Percentiles rank a stretch among this genome's conserved stretches.
Conservation (phyloP, 2,329 filamentous ascomycete genomes). For the Ophiocordyceps sinensis region DNA sequence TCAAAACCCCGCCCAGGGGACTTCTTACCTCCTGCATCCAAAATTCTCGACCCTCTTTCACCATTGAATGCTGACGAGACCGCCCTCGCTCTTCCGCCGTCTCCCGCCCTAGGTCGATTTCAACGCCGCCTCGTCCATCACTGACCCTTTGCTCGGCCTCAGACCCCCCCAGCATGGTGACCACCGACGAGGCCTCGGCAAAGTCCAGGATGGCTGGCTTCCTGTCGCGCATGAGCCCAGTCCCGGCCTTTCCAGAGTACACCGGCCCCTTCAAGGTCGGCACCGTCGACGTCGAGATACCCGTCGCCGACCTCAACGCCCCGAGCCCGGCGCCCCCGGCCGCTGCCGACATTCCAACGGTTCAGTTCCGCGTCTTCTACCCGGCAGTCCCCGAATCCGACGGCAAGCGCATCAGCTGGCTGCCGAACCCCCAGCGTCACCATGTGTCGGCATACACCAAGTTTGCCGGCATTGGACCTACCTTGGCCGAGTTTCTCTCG, state of each 20-base stretch:
- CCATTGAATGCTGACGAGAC: background rate
- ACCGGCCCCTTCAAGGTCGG: constrained; percentile 68
- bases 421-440: constrained; percentile 61
- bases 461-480: constrained; percentile 53
- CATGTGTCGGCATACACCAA: constrained; percentile 62
- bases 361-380: constrained; percentile 74
- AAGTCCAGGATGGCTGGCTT: constrained; percentile 28
- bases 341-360: constrained; percentile 48
- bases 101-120: background rate
- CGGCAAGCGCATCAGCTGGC: constrained; percentile 55
- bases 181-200: constrained; percentile 6
- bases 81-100: background rate
- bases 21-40: too few relatives aligned
- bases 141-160: background rate
- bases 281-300: constrained; percentile 68
- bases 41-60: too few relatives aligned
- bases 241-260: constrained; percentile 61
- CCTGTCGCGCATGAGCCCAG: constrained; percentile 45
- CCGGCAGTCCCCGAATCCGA: constrained; percentile 42
- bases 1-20: too few relatives aligned
- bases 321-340: constrained; percentile 39
- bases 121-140: constrained; percentile 14
- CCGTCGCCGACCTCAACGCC: constrained; percentile 42
- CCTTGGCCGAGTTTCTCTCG: constrained; percentile 45
- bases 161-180: constrained; percentile 5